phyloP scores from a whole-genome alignment of 176 grass and related monocot genomes.

The Stipa capillata region DNA sequence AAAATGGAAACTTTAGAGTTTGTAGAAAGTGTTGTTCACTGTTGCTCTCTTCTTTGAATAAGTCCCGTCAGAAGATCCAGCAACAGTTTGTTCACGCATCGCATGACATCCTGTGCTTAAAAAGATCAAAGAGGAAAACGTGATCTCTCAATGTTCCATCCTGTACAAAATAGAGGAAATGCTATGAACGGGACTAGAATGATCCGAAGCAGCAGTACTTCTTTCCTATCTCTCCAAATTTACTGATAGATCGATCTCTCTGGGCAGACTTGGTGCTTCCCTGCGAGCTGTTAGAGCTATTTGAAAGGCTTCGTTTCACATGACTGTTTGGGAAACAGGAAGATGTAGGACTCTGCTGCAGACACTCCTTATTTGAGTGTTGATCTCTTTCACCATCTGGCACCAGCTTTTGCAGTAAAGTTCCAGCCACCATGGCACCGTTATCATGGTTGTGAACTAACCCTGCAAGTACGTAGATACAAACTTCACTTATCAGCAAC shows the following conservation, averaged over 20 bases:
- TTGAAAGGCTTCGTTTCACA: conserved; percentile 17
- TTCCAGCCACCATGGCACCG: neutral
- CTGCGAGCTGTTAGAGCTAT: conserved; percentile 2
- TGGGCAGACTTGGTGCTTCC: conserved; percentile 1
- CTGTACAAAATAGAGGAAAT: conserved; percentile 19
- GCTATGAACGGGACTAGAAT: conserved; percentile 12
- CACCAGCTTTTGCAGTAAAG: neutral
- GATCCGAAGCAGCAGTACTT: conserved; percentile 44
- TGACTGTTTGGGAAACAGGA: conserved; percentile 4
- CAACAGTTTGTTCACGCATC: neutral
- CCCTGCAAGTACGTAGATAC: conserved; percentile 5
- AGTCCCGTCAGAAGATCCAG: neutral
- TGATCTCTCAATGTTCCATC: neutral
- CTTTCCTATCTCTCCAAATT: conserved; percentile 38
- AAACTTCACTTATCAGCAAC: neutral
- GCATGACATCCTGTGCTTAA: neutral
- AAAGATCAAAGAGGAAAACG: neutral
- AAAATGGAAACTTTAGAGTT: neutral
- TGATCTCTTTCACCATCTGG: neutral
- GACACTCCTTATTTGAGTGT: neutral
- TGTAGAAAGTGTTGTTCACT: neutral
- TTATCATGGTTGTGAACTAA: conserved; percentile 4
- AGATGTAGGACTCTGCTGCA: neutral
- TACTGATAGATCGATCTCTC: conserved; percentile 1
- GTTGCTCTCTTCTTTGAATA: neutral